Percentiles rank a stretch among this genome's conserved stretches.
Evolutionary conservation across 768 basidiomycete species (phyloP).

Genomic region (Rhodocollybia butyracea): DNA sequence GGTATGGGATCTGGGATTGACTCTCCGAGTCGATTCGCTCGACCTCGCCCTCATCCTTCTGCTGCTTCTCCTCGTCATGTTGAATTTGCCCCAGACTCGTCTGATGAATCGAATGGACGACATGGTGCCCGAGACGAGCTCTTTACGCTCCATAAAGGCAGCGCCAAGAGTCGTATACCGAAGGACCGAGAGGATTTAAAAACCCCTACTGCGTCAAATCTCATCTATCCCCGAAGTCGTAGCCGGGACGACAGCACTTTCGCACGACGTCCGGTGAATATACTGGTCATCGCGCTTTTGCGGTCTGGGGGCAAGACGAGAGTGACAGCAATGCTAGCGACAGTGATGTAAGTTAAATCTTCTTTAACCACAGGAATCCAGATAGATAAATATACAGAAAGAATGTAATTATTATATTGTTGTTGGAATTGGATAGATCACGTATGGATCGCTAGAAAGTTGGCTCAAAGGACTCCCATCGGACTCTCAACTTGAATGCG

Average conservation of each 20-base stretch:
- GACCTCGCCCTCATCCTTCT: constrained; percentile 47
- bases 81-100: constrained; percentile 35
- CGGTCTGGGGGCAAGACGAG: constrained; percentile 87
- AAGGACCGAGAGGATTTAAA: constrained; percentile 53
- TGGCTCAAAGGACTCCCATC: no score
- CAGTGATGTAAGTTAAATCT: constrained; percentile 36
- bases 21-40: constrained; percentile 59
- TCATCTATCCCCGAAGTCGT: constrained; percentile 19
- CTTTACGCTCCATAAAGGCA: constrained; percentile 31
- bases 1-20: constrained; percentile 57
- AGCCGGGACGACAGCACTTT: constrained; percentile 28
- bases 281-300: constrained; percentile 58
- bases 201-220: constrained; percentile 57
- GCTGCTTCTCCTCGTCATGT: constrained; percentile 47
- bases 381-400: neutral
- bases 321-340: constrained; percentile 85
- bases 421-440: no score
- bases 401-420: neutral
- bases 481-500: no score
- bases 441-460: no score
- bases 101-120: constrained; percentile 31
- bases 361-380: neutral
- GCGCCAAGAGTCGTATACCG: constrained; percentile 56
- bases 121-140: constrained; percentile 54
- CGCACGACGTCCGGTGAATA: constrained; percentile 38